Conservation (phyloP, 2,329 filamentous ascomycete genomes). For the Ceratocystis ficicola region DNA sequence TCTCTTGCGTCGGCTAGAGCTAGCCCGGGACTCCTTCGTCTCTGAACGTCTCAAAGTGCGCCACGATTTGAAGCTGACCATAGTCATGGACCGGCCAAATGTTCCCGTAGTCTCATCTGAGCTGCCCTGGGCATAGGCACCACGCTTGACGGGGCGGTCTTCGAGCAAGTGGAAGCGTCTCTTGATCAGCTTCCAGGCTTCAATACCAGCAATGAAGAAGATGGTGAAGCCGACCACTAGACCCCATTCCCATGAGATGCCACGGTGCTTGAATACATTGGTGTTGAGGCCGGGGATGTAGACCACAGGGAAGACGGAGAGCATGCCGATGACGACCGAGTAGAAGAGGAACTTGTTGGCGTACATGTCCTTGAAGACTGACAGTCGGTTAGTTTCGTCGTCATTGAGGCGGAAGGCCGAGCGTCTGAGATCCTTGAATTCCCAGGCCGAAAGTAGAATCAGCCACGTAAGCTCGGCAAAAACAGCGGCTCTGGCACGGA, state of each 20-base stretch:
- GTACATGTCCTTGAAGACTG: conserved; percentile 51
- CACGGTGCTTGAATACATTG: conserved; percentile 58
- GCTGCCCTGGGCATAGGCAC: conserved; percentile 42
- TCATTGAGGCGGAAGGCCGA: conserved; percentile 58
- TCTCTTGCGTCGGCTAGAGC: conserved; percentile 9
- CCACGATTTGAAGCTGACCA: conserved; percentile 41
- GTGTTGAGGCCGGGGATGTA: conserved; percentile 62
- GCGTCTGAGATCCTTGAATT: conserved; percentile 60
- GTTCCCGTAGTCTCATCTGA: conserved; percentile 33
- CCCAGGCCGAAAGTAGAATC: conserved; percentile 63
- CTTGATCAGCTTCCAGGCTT: conserved; percentile 62
- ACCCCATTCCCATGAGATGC: conserved; percentile 65
- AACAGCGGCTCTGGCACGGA: conserved; percentile 57
- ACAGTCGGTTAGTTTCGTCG: conserved; percentile 38
- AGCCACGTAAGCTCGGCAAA: conserved; percentile 64
- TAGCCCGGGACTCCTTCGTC: conserved; percentile 29
- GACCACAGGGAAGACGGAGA: conserved; percentile 55
- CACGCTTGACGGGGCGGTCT: conserved; percentile 39
- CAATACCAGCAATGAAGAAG: conserved; percentile 54
- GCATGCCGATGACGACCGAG: conserved; percentile 46
- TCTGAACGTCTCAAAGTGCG: conserved; percentile 34
- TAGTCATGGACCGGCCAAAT: conserved; percentile 39
- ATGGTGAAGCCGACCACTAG: conserved; percentile 52
- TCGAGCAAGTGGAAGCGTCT: conserved; percentile 42
- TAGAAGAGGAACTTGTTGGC: conserved; percentile 59